Evolutionary conservation across 164 flowering plant genomes (phyloP).

Genomic region (Malania oleifera): DNA sequence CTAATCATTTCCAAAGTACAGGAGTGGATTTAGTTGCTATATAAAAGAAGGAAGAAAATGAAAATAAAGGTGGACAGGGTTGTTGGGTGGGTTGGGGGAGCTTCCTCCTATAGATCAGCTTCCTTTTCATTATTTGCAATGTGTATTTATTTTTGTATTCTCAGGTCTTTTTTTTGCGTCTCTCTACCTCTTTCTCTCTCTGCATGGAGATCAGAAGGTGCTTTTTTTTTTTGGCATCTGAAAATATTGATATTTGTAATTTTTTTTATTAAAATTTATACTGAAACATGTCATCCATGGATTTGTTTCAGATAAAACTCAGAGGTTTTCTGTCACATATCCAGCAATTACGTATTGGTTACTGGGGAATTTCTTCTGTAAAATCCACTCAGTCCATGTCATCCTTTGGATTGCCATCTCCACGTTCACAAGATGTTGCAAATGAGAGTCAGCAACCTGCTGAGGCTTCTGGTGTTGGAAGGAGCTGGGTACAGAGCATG

Average conservation of each 20-base stretch:
- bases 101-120: no score
- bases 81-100: no score
- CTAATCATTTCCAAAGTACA: no score
- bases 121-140: no score
- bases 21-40: no score
- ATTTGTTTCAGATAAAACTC: constrained; percentile 63
- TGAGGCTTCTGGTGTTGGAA: constrained; percentile 89
- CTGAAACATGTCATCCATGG: constrained; percentile 2
- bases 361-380: constrained; percentile 76
- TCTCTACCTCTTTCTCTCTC: neutral
- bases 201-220: no score
- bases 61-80: no score
- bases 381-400: constrained; percentile 56
- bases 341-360: constrained; percentile 72
- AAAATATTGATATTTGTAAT: neutral
- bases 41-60: no score
- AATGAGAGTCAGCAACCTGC: constrained; percentile 75
- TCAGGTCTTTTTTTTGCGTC: no score
- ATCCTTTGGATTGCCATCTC: constrained; percentile 73
- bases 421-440: constrained; percentile 57
- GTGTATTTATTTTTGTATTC: no score
- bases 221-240: neutral
- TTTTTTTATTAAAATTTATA: neutral
- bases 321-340: constrained; percentile 85
- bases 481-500: constrained; percentile 99